These are phyloP conservation scores for Ceratobasidium sp. DNA, from an alignment of 1,284 basidiomycete species.

Conservation along the genomic window DNA sequence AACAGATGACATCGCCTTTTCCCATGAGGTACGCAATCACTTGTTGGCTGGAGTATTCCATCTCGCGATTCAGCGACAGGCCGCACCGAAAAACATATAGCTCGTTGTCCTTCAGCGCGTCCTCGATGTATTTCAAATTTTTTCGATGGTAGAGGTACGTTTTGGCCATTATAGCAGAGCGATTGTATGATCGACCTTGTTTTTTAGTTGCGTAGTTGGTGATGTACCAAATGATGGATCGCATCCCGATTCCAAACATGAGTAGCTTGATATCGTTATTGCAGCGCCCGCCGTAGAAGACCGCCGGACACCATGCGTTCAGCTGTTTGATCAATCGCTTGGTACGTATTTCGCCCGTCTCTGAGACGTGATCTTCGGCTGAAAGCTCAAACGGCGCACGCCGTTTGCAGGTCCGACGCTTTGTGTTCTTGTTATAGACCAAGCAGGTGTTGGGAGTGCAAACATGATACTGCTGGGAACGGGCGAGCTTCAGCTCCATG, in stretches of 20 bases:
- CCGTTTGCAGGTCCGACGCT: slow-evolving; percentile 56
- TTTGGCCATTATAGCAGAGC: slow-evolving; percentile 41
- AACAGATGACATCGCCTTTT: not conserved
- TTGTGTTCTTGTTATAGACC: slow-evolving; percentile 51
- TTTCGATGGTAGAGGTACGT: slow-evolving; percentile 4
- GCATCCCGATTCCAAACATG: too few species aligned
- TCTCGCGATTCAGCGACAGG: slow-evolving; percentile 36
- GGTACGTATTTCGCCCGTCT: slow-evolving; percentile 51
- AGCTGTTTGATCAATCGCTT: slow-evolving; percentile 54
- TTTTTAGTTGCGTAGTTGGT: slow-evolving; percentile 55
- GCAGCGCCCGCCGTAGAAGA: slow-evolving; percentile 52
- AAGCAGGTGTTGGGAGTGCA: slow-evolving; percentile 25
- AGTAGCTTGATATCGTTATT: slow-evolving; percentile 61
- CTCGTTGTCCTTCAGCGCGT: too few species aligned
- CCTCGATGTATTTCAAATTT: not conserved
- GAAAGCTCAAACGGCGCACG: slow-evolving; percentile 56
- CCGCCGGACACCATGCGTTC: slow-evolving; percentile 55
- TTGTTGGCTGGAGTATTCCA: slow-evolving; percentile 41
- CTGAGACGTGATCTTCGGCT: slow-evolving; percentile 52
- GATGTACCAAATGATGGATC: too few species aligned
- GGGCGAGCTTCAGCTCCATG: not conserved
- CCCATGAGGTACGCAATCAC: slow-evolving; percentile 40
- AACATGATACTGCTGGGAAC: not conserved
- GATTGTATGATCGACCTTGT: slow-evolving; percentile 52
- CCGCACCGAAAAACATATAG: slow-evolving; percentile 11